Evolutionary conservation across 2,329 filamentous ascomycete genomes (phyloP), one percentile per base, ranked within the genome.

Genomic region (Exophiala dermatitidis): DNA sequence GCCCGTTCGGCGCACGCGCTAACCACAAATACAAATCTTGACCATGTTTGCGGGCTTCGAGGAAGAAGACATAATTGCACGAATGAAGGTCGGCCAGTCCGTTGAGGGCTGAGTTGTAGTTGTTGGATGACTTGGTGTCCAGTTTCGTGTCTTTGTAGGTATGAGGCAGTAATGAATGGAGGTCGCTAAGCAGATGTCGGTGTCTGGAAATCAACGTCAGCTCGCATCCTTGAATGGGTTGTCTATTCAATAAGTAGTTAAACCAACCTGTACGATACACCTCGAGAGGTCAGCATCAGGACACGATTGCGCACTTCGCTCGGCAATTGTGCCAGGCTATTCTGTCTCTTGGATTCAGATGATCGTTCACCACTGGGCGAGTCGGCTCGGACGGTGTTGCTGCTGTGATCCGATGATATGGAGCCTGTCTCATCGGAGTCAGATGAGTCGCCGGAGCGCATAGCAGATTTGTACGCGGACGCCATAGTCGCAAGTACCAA

Each of bases 21-120:
- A 96, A 81, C 90, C 90, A 96, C 58, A 94, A 76, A 71, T 97
- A 98, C 19, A 97, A 77, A 76, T 97, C 93, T 72, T 95, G 85
- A 55, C 86, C 88, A 45, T 70, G 71, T 72, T 97, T 98, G 56
- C 90, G 80, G 43, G 90, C 90, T 74, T 98, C 91, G 68, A 96
- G 94, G 74, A 95, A 98, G 58, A 96, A 79, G 53, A 93, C 82
- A 68, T 94, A 91, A 74, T 95, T 95, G 79, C 88, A 94, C 68
- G 93, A 94, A 77, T 94, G 93, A 31, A 95, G 78, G 60, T 85
- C 82, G 36, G 80, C 80, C 26, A 78, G 72, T 65, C 90, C 88
- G 72, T 93, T 93, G 48, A 95, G 80, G 77, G 78, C 83, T 79
- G 63, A 90, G 79, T 75, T 93, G 63, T 75, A 75, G 36, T 72